These are phyloP conservation scores for Pterocarpus santalinus DNA, from an alignment of 306 rosid species.

Conservation along the genomic window DNA sequence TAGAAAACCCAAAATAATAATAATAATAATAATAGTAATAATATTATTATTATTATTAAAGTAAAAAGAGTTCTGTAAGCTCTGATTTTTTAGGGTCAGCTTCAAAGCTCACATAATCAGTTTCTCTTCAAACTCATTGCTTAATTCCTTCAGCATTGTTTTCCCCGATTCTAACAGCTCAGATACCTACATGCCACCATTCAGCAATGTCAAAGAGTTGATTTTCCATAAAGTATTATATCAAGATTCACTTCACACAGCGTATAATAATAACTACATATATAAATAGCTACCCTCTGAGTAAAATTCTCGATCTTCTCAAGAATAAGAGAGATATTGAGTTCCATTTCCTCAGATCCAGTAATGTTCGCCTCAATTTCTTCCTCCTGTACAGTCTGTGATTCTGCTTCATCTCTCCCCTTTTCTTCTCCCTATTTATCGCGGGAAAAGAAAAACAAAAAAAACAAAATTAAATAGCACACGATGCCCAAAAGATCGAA, in stretches of 20 bases:
- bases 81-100: background rate
- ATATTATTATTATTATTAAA: too few relatives aligned
- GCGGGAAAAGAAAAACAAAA: background rate
- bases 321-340: conserved; percentile 62
- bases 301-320: conserved; percentile 81
- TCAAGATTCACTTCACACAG: conserved; percentile 14
- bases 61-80: background rate
- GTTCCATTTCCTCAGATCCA: conserved; percentile 82
- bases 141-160: conserved; percentile 68
- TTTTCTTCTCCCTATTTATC: conserved; percentile 51
- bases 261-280: background rate
- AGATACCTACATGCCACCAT: conserved; percentile 62
- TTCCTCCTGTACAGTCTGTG: conserved; percentile 55
- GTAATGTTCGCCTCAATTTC: conserved; percentile 50
- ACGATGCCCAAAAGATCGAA: background rate
- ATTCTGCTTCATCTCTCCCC: conserved; percentile 56
- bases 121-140: conserved; percentile 77
- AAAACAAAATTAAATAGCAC: conserved; percentile 4
- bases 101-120: conserved; percentile 67
- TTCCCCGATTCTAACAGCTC: conserved; percentile 85
- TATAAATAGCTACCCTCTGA: conserved; percentile 63
- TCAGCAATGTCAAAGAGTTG: conserved; percentile 9
- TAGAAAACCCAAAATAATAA: background rate
- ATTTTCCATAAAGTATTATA: background rate
- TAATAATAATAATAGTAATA: background rate